Conservation (phyloP, 495 filamentous ascomycete genomes). For the Aspergillus olivimuriae region DNA sequence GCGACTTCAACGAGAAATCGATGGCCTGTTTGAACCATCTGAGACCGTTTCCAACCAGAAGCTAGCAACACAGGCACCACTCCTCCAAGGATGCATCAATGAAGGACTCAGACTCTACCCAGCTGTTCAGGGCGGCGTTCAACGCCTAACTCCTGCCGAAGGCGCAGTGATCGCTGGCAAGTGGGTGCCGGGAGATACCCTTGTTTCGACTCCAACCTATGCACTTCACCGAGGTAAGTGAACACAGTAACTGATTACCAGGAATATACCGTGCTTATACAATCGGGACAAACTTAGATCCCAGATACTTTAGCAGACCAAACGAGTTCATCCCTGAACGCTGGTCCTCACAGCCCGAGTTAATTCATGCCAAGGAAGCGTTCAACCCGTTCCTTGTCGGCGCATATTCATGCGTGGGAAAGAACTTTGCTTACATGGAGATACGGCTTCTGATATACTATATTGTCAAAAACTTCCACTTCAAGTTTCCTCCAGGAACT, state of each 20-base stretch:
- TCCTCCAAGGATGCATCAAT: constrained; percentile 29
- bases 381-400: constrained; percentile 3
- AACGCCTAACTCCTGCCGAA: constrained; percentile 16
- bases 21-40: not conserved
- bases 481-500: not conserved
- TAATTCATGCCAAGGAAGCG: constrained; percentile 1
- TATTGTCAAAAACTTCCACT: not conserved
- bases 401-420: constrained; percentile 2
- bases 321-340: constrained; percentile 5
- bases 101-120: constrained; percentile 33
- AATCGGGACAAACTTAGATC: not conserved
- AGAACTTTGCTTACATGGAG: not conserved
- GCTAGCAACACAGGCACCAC: constrained; percentile 6
- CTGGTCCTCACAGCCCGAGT: constrained; percentile 1
- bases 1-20: constrained; percentile 16
- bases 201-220: constrained; percentile 13
- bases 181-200: constrained; percentile 18
- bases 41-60: not conserved
- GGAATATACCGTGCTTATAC: too few species aligned
- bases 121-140: constrained; percentile 12
- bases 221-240: constrained; percentile 12
- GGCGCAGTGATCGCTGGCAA: constrained; percentile 17
- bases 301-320: constrained; percentile 1
- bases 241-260: too few species aligned
- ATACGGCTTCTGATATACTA: not conserved